phyloP scores from a whole-genome alignment of 495 filamentous ascomycete species.

The Pyrenula massariospora region DNA sequence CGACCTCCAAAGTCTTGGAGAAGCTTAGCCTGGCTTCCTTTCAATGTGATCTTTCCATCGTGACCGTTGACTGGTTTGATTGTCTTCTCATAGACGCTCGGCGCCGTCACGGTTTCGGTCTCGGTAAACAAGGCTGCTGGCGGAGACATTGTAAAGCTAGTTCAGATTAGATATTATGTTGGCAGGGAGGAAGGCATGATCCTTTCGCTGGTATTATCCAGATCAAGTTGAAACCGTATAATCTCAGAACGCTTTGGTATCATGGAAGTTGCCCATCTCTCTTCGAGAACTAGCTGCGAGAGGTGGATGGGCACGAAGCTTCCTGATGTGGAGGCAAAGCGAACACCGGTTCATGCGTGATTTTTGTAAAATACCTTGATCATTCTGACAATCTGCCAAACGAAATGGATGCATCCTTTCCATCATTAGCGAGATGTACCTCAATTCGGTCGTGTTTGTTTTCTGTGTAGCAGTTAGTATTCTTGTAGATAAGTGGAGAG shows the following conservation, averaged over 20 bases:
- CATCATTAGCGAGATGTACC: constrained; percentile 2
- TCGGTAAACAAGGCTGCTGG: constrained; percentile 46
- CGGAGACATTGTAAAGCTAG: constrained; percentile 56
- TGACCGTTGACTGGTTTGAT: constrained; percentile 18
- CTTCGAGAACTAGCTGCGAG: constrained; percentile 5
- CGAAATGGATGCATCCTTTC: constrained; percentile 1
- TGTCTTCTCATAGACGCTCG: constrained; percentile 10
- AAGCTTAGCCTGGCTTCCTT: constrained; percentile 34
- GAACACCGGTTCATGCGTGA: constrained; percentile 60
- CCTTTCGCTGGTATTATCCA: constrained; percentile 99
- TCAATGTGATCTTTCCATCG: constrained; percentile 32
- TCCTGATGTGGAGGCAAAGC: constrained; percentile 23
- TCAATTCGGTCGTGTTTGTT: not conserved
- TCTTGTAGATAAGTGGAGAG: not conserved
- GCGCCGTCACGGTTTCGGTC: not conserved
- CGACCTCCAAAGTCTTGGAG: constrained; percentile 51
- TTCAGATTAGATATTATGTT: constrained; percentile 29
- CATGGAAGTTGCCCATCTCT: constrained; percentile 7
- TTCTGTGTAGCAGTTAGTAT: constrained; percentile 10
- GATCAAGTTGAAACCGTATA: constrained; percentile 97
- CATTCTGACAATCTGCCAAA: constrained; percentile 7
- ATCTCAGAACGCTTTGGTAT: constrained; percentile 60
- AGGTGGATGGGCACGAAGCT: constrained; percentile 15
- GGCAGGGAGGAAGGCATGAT: constrained; percentile 60
- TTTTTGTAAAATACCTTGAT: constrained; percentile 55